Evolutionary conservation across 108 stramenopile genomes (phyloP).

Genomic region (Nitzschia sp.): DNA sequence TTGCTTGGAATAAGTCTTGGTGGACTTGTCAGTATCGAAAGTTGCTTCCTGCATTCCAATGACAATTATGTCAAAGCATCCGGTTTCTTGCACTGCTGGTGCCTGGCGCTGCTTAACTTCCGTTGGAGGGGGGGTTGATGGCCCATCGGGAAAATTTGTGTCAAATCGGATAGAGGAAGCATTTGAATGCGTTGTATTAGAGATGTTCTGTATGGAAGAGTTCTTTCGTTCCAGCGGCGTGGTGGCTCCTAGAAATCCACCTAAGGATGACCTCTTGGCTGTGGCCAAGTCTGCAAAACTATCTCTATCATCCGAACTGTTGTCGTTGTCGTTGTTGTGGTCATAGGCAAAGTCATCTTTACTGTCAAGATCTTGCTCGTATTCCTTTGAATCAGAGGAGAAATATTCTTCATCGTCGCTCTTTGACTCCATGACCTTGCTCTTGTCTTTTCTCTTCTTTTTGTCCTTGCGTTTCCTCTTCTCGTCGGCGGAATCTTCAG

Average conservation of each 20-base stretch:
- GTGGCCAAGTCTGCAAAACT: not conserved
- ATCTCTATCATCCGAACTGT: too few species aligned
- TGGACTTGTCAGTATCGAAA: constrained; percentile 18
- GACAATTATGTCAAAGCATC: constrained; percentile 59
- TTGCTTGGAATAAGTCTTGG: not conserved
- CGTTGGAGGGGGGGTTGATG: not conserved
- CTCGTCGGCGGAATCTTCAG: too few species aligned
- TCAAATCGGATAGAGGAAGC: not conserved
- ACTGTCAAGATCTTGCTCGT: too few species aligned
- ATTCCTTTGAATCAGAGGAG: too few species aligned
- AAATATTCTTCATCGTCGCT: too few species aligned
- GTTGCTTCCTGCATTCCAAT: constrained; percentile 74
- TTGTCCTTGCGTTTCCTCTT: too few species aligned
- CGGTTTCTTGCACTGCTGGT: not conserved
- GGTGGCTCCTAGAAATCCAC: not conserved
- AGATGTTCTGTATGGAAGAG: not conserved
- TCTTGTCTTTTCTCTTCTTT: too few species aligned
- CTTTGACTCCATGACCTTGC: too few species aligned
- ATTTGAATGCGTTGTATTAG: not conserved
- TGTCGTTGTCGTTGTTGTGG: too few species aligned
- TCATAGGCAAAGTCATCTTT: too few species aligned
- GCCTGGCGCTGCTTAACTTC: not conserved
- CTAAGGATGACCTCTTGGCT: not conserved
- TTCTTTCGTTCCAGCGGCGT: not conserved
- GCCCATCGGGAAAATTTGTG: not conserved